Base-by-base conservation (phyloP, 2,329 filamentous ascomycete genomes). In the Hypoxylon sp. region DNA sequence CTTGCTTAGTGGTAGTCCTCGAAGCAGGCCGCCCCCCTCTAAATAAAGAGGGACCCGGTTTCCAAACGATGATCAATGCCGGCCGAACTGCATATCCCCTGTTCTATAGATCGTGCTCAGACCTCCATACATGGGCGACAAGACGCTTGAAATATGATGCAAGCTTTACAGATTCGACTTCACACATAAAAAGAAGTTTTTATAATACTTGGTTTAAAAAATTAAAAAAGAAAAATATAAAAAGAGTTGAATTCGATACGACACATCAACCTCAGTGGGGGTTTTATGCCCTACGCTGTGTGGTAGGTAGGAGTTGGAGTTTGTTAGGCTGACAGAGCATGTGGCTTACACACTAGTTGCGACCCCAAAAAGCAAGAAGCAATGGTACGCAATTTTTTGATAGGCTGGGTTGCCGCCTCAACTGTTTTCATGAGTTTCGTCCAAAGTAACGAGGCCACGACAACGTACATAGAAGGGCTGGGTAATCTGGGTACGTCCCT, bases 31-130 rank as follows among this genome's bases (percentile, higher is more conserved):
- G 56, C 57, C 63, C 59, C 63, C 67, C 60, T 58, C 56, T 19
- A 57, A 66, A 32, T 46, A 56, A 53, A 17, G 46, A 43, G 28
- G 56, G 48, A 43, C 60, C 56, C 55, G 38, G 57, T 56, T 64
- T 45, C 62, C 46, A 38, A 63, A 63, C 38, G 61, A 56, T 68
- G 65, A 65, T 68, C 65, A 58, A 25, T 68, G 61, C 68, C 58
- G 68, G 57, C 38, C 53, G 64, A 62, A 70, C 58, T 68, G 60
- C 60, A 69, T 56, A 57, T 57, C 46, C 64, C 67, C 45, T 69
- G 64, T 60, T 62, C 53, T 51, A 56, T 59, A 56, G 45, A 45
- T 52, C 56, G 46, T 56, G 50, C 30, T 46, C n/a, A 52, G 51
- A 48, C 43, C 45, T 43, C 17, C 38, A 17, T 32, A 46, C 48